phyloP scores from a whole-genome alignment of 495 filamentous ascomycete species.

The Melanomma pulvis-pyrius region DNA sequence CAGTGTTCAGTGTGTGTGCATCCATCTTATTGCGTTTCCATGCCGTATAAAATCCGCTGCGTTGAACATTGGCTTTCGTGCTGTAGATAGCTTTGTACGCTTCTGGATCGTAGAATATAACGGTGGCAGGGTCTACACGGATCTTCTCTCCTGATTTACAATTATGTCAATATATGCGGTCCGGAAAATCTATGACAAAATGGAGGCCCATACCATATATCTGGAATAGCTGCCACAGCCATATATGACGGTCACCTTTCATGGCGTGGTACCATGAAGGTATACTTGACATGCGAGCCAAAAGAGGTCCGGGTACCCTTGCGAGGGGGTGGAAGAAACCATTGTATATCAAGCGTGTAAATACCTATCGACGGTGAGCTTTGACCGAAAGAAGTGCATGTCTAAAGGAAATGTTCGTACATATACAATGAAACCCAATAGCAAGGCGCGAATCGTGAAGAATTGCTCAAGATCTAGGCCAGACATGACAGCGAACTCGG shows the following conservation, averaged over 20 bases:
- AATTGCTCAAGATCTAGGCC: no score
- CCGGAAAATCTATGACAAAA: not conserved
- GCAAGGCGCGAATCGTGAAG: no score
- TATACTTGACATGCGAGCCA: slow-evolving; percentile 17
- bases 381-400: no score
- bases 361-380: no score
- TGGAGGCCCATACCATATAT: slow-evolving; percentile 29
- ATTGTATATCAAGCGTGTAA: no score
- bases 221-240: slow-evolving; percentile 38
- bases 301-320: slow-evolving; percentile 33
- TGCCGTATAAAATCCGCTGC: slow-evolving; percentile 38
- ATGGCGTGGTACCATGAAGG: slow-evolving; percentile 37
- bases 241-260: slow-evolving; percentile 36
- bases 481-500: no score
- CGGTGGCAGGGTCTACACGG: not conserved
- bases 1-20: slow-evolving; percentile 29
- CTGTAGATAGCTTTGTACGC: slow-evolving; percentile 39
- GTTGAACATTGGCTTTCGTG: slow-evolving; percentile 40
- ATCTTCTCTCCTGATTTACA: not conserved
- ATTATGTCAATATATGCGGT: not conserved
- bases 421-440: no score
- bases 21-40: slow-evolving; percentile 25
- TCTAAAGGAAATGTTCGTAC: no score
- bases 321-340: slow-evolving; percentile 38
- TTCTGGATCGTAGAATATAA: not conserved